Evolutionary conservation across 208 protist genomes (phyloP), one percentile per base, ranked within the genome.

Genomic region (Tritrichomonas foetus): DNA sequence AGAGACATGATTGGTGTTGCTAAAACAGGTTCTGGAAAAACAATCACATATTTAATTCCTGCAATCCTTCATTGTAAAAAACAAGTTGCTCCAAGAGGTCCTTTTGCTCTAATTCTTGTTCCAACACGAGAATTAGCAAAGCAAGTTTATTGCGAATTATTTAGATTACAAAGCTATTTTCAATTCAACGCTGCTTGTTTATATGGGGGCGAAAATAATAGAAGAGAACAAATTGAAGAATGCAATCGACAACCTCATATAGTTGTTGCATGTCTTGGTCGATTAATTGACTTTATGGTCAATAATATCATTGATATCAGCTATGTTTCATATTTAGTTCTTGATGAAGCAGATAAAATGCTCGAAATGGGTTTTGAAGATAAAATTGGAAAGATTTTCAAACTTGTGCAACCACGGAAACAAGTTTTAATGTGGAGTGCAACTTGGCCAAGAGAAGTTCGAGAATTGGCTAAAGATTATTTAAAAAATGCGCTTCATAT

Each of bases 401-500:
- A 27, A 44, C 50, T 49, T 61, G 66, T 95, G 5, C 72, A 47
- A 75, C 84, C 95, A 36, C 96, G 95, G 0, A 97, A 98, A 93
- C 98, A 99, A 94, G 99, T 98, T 27, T 96, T 99, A 16, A 98
- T 99, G 97, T 99, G 99, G 95, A 98, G 97, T 36, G 99, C 99
- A 27, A 99, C 99, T 55, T 99, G 98, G 97, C 98, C 98, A n/a
- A 96, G 97, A 47, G 98, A 99, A 94, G 98, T 97, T 96, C 95
- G 94, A 20, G 78, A 92, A 39, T 61, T 92, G 36, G 78, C 78
- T 1, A 39, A 61, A 64, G 25, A 61, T 14, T 13, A 61, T 22
- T 39, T 92, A 3, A 11, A 39, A 1, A 20, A 92, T 50, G n/a
- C 22, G n/a, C 47, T 92, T 22, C 1, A 44, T 47, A 36, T 92